phyloP scores from a whole-genome alignment of 441 rosid genomes.

The Lepidium campestre region DNA sequence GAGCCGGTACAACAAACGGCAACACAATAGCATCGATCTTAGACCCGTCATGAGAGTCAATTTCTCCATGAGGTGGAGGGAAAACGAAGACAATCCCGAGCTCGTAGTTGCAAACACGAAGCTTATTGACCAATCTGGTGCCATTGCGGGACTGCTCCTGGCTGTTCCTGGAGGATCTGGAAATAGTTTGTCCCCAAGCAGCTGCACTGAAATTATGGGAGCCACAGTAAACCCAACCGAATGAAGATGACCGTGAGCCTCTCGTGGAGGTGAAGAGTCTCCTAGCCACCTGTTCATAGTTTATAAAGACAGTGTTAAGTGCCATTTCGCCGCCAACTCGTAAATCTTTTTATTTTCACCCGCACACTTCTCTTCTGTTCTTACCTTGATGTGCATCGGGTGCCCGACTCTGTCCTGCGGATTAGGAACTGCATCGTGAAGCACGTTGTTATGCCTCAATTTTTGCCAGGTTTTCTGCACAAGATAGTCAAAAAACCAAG shows the following conservation, averaged over 20 bases:
- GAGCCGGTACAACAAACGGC: constrained; percentile 80
- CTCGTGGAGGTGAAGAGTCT: constrained; percentile 58
- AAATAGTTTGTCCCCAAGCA: constrained; percentile 81
- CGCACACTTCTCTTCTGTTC: not conserved
- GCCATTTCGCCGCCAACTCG: not conserved
- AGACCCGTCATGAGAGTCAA: constrained; percentile 14
- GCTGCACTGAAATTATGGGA: constrained; percentile 94
- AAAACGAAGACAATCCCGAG: constrained; percentile 75
- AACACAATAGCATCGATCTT: constrained; percentile 53
- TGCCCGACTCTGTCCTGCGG: constrained; percentile 62
- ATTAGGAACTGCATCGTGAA: constrained; percentile 82
- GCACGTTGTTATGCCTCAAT: constrained; percentile 47
- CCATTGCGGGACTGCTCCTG: constrained; percentile 24
- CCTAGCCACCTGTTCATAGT: constrained; percentile 55
- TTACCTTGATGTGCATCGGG: constrained; percentile 84
- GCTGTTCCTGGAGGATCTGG: constrained; percentile 33
- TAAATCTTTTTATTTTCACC: not conserved
- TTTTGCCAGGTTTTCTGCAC: constrained; percentile 89
- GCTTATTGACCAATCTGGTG: constrained; percentile 30
- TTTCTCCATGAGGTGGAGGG: constrained; percentile 47
- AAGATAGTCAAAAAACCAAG: not conserved
- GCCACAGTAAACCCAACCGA: constrained; percentile 89
- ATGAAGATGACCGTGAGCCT: constrained; percentile 43
- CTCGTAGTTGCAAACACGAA: constrained; percentile 83
- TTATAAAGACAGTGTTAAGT: not conserved